A percentile compares a stretch with the other conserved stretches of the same genome.
Evolutionary conservation across 495 filamentous ascomycete genomes (phyloP).

Genomic region (Penicillium salamii): DNA sequence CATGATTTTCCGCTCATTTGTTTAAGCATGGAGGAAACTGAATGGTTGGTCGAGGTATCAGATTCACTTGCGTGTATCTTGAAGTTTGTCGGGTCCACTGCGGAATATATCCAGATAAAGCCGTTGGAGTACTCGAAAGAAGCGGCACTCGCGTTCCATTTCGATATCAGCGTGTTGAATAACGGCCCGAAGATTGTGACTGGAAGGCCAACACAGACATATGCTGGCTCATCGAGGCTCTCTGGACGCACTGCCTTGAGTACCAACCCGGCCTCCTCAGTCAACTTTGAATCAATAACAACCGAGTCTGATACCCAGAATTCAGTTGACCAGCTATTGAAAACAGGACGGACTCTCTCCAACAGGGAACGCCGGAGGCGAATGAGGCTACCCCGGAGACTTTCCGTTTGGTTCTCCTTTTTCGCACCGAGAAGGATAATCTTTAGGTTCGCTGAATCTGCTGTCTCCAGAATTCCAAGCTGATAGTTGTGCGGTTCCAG

Average conservation of each 20-base stretch:
- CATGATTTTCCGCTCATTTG: background rate
- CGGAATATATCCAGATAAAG: conserved; percentile 6
- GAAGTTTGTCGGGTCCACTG: conserved; percentile 1
- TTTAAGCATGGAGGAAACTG: background rate
- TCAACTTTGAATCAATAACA: conserved; percentile 5
- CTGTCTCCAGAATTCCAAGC: background rate
- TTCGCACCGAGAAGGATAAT: conserved; percentile 4
- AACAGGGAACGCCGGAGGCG: background rate
- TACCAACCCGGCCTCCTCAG: background rate
- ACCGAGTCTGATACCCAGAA: conserved; percentile 9
- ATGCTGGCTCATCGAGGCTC: conserved; percentile 1
- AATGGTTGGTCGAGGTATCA: background rate
- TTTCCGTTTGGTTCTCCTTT: background rate
- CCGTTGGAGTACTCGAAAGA: conserved; percentile 4
- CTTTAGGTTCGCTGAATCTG: conserved; percentile 1
- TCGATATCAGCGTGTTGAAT: conserved; percentile 8
- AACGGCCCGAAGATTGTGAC: conserved; percentile 5
- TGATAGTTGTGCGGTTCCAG: conserved; percentile 2
- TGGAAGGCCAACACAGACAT: conserved; percentile 5
- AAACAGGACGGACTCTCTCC: background rate
- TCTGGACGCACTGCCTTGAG: background rate
- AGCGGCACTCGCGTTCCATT: conserved; percentile 3
- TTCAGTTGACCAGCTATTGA: conserved; percentile 5
- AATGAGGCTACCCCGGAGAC: background rate
- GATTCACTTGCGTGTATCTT: background rate